phyloP scores from a whole-genome alignment of 805 yeast genomes.

The Nakazawaea populi region DNA sequence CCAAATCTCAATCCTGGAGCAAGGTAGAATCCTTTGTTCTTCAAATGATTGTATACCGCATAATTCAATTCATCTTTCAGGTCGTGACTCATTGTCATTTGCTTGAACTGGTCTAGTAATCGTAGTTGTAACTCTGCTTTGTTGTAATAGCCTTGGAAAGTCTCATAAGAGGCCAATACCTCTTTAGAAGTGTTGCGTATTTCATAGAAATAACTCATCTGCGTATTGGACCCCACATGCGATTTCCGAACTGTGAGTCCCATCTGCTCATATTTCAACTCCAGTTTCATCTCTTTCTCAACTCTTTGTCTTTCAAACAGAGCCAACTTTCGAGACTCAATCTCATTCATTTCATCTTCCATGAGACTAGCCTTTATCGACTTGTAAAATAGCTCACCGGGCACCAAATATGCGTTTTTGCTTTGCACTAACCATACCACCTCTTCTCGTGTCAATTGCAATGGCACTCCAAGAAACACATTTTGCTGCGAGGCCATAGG shows the following conservation, averaged over 20 bases:
- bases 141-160: constrained; percentile 14
- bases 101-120: constrained; percentile 6
- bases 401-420: constrained; percentile 37
- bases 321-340: constrained; percentile 6
- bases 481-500: constrained; percentile 94
- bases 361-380: constrained; percentile 11
- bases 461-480: constrained; percentile 77
- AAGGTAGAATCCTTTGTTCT: constrained; percentile 42
- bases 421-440: constrained; percentile 53
- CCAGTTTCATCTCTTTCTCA: constrained; percentile 12
- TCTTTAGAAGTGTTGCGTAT: constrained; percentile 15
- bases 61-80: constrained; percentile 11
- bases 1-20: constrained; percentile 92
- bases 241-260: not conserved
- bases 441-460: constrained; percentile 70
- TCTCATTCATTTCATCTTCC: constrained; percentile 9
- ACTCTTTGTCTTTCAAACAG: constrained; percentile 12
- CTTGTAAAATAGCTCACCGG: constrained; percentile 27
- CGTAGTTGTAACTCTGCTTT: constrained; percentile 7
- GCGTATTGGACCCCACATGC: constrained; percentile 1
- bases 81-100: not conserved
- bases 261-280: constrained; percentile 13
- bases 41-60: constrained; percentile 33
- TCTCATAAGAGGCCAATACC: constrained; percentile 11
- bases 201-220: constrained; percentile 10